These are phyloP conservation scores for Isoetes taiwanensis DNA, from an alignment of 75 land plant genomes.

Conservation along the genomic window DNA sequence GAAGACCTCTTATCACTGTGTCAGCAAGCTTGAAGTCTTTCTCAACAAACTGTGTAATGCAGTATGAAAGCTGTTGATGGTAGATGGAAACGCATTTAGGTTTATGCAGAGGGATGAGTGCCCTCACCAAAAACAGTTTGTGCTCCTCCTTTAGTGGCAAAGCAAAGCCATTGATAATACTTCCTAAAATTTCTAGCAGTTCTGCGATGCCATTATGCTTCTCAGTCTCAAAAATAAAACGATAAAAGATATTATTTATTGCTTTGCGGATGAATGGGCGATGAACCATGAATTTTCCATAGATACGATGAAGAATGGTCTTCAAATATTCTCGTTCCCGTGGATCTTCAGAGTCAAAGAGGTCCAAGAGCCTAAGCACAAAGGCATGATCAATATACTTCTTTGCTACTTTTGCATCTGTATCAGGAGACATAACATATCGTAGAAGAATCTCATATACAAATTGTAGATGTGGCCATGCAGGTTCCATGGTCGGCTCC, in stretches of 20 bases:
- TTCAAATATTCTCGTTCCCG: slow-evolving; percentile 52
- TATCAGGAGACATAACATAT: slow-evolving; percentile 29
- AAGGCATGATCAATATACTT: slow-evolving; percentile 41
- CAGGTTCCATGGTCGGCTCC: slow-evolving; percentile 47
- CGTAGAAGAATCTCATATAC: slow-evolving; percentile 46
- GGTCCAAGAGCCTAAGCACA: slow-evolving; percentile 28
- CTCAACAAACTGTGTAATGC: slow-evolving; percentile 48
- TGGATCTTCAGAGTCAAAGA: slow-evolving; percentile 54
- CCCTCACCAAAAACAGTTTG: slow-evolving; percentile 42
- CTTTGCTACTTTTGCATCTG: slow-evolving; percentile 56
- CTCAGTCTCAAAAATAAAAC: slow-evolving; percentile 47
- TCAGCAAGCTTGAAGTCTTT: slow-evolving; percentile 51
- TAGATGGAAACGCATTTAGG: slow-evolving; percentile 38
- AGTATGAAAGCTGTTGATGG: slow-evolving; percentile 44
- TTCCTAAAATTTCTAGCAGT: slow-evolving; percentile 47
- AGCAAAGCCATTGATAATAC: slow-evolving; percentile 54
- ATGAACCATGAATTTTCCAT: slow-evolving; percentile 65
- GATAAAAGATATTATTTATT: slow-evolving; percentile 42
- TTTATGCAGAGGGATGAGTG: slow-evolving; percentile 48
- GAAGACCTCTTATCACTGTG: slow-evolving; percentile 35
- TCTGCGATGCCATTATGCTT: slow-evolving; percentile 53
- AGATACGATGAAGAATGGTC: slow-evolving; percentile 45
- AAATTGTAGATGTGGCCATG: slow-evolving; percentile 46
- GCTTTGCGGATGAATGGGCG: slow-evolving; percentile 46
- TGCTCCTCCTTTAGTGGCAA: slow-evolving; percentile 56